These are phyloP conservation scores for Noccaea bulbosa DNA, from an alignment of 345 rosid species.

Conservation along the genomic window DNA sequence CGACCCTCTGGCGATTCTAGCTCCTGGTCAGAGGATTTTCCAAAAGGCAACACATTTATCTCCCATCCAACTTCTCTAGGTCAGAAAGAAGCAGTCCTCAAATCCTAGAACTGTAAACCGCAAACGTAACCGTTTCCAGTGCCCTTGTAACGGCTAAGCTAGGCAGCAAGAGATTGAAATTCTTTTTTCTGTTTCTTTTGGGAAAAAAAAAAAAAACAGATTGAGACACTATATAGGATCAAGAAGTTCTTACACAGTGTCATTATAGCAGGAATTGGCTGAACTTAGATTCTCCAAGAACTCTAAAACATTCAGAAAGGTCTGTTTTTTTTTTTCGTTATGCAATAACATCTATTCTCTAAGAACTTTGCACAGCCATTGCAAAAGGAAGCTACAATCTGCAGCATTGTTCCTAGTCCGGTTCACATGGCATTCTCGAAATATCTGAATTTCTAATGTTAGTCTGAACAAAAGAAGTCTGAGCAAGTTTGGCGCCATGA, in stretches of 20 bases:
- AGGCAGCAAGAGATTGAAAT: conserved; percentile 35
- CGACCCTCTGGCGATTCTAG: conserved; percentile 84
- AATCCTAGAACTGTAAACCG: conserved; percentile 50
- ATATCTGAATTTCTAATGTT: no score
- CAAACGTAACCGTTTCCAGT: conserved; percentile 7
- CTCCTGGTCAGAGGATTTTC: conserved; percentile 89
- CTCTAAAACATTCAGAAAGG: conserved; percentile 12
- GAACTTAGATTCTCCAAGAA: not conserved
- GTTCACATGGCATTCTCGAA: no score
- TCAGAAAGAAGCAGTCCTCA: conserved; percentile 15
- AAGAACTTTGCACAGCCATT: no score
- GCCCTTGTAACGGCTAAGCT: conserved; percentile 36
- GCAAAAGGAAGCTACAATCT: no score
- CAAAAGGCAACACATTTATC: conserved; percentile 49
- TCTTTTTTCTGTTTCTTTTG: conserved; percentile 7
- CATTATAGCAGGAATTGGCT: conserved; percentile 8
- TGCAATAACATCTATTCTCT: no score
- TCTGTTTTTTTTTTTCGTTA: no score
- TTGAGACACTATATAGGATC: conserved; percentile 26
- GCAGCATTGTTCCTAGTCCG: no score
- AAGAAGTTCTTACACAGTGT: not conserved
- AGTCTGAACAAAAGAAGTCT: no score
- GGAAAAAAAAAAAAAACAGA: conserved; percentile 24
- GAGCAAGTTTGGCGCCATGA: conserved; percentile 28
- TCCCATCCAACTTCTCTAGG: conserved; percentile 35